A percentile compares a stretch with the other conserved stretches of the same genome.
Evolutionary conservation across 352 stramenopile genomes (phyloP).

Genomic region (Pythium grandisporangium): DNA sequence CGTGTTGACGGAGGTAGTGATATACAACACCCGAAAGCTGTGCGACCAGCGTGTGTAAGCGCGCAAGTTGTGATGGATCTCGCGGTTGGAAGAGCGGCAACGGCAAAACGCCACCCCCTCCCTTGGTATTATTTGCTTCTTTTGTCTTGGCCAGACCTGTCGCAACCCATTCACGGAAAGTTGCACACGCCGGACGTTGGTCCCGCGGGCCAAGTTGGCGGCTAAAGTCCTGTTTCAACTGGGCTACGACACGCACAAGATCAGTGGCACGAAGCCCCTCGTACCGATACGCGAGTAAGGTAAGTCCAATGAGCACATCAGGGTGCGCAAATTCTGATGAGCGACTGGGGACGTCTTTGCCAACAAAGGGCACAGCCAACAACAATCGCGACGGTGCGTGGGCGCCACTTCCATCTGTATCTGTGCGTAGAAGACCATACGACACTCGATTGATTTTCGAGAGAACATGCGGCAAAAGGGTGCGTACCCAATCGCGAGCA

Average conservation of each 20-base stretch:
- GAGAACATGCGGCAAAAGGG: slow-evolving; percentile 97
- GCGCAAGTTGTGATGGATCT: slow-evolving; percentile 93
- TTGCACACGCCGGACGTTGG: slow-evolving; percentile 60
- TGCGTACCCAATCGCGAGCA: slow-evolving; percentile 94
- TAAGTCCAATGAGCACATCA: slow-evolving; percentile 92
- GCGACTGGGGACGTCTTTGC: slow-evolving; percentile 98
- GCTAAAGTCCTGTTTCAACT: slow-evolving; percentile 85
- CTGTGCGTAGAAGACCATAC: slow-evolving; percentile 91
- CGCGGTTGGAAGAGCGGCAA: slow-evolving; percentile 96
- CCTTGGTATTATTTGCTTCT: slow-evolving; percentile 13
- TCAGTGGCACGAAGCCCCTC: slow-evolving; percentile 83
- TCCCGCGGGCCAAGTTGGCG: slow-evolving; percentile 75
- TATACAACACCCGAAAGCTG: slow-evolving; percentile 92
- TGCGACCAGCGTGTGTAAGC: slow-evolving; percentile 92
- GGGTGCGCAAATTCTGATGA: slow-evolving; percentile 99
- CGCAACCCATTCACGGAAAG: slow-evolving; percentile 75
- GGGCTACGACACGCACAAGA: slow-evolving; percentile 78
- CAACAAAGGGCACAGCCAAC: slow-evolving; percentile 98
- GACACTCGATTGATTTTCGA: slow-evolving; percentile 99
- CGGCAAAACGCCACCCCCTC: slow-evolving; percentile 59
- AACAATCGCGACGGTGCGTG: slow-evolving; percentile 96
- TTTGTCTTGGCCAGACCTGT: slow-evolving; percentile 23
- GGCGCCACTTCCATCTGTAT: slow-evolving; percentile 47
- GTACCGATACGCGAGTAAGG: slow-evolving; percentile 87
- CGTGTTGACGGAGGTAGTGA: slow-evolving; percentile 97